Base-by-base conservation (phyloP, 768 basidiomycete species). In the Jaapia argillacea region DNA sequence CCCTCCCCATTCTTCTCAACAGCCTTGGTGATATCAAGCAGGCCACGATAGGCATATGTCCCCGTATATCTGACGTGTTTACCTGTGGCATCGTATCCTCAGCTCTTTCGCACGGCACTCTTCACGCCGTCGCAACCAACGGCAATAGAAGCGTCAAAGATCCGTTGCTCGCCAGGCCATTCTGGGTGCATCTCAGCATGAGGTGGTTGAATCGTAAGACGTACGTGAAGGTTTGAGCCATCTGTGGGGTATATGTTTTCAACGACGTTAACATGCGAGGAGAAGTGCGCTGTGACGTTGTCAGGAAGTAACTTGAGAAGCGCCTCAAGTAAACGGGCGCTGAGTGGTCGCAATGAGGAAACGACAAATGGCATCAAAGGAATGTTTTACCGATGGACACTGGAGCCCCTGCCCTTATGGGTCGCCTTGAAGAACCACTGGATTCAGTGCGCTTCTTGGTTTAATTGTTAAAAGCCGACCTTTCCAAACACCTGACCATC, bases 51-150 rank as follows among this genome's bases (percentile, higher is more conserved):
- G 13, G 37, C 37, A 22, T 38, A 38, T 21, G 37, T 10, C 21
- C 37, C 37, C 7, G 37, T 38, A 38, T 38, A 38, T 7, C 37
- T 10, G 21, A 38, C 37, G 21, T 21, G 37, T 22, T 21, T 22
- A 10, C 37, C 20, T 21, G 37, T 21, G 37, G 12, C 7, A 7
- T 38, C 37, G 7, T 16, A 16, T 33, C 28, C 10, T 33, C 10
- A 33, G 10, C 28, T 33, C 10, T 7, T 21, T 38, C 37, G 7
- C 7, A 38, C 37, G 10, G 21, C 21, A 38, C 37, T 38, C 37
- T 38, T 38, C 7, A 38, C 37, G 22, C 37, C 37, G 20, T 38
- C 37, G 21, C 37, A 38, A 7, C 37, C 37, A 21, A 38, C 22
- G 20, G 7, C 7, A 21, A 38, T 21, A 7, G 7, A 7, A 38